Evolutionary conservation across 768 basidiomycete genomes (phyloP).

Genomic region (Leccinum pellstonianum): DNA sequence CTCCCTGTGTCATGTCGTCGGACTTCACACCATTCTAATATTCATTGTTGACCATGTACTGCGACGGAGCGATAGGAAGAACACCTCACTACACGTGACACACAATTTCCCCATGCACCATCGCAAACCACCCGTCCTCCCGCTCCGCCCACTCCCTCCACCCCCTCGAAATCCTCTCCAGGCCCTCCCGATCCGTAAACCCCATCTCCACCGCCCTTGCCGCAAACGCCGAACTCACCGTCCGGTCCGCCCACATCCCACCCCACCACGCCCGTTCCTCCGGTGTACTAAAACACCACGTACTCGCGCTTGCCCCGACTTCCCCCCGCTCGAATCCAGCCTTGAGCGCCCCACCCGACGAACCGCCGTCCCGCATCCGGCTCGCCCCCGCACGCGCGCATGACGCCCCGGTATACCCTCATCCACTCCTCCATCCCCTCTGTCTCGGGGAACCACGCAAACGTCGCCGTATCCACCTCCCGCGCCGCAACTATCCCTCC

Average conservation of each 20-base stretch:
- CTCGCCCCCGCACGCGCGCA: constrained; percentile 36
- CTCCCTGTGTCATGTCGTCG: too few relatives aligned
- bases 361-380: constrained; percentile 40
- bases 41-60: too few relatives aligned
- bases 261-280: constrained; percentile 41
- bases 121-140: constrained; percentile 36
- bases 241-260: constrained; percentile 39
- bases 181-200: constrained; percentile 19
- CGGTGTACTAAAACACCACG: constrained; percentile 37
- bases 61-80: too few relatives aligned
- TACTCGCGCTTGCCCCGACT: constrained; percentile 31
- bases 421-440: constrained; percentile 32
- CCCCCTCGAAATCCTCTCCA: constrained; percentile 20
- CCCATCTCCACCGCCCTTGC: constrained; percentile 30
- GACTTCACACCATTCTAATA: too few relatives aligned
- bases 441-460: constrained; percentile 37
- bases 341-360: constrained; percentile 35
- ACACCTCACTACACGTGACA: constrained; percentile 27
- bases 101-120: constrained; percentile 37
- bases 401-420: constrained; percentile 13
- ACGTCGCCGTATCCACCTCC: constrained; percentile 38
- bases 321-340: constrained; percentile 35
- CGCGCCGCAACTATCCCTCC: constrained; percentile 44
- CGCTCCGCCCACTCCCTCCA: constrained; percentile 33
- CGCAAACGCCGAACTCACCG: constrained; percentile 34